phyloP scores from a whole-genome alignment of 2,329 filamentous ascomycete genomes.

The Fusarium sp. region DNA sequence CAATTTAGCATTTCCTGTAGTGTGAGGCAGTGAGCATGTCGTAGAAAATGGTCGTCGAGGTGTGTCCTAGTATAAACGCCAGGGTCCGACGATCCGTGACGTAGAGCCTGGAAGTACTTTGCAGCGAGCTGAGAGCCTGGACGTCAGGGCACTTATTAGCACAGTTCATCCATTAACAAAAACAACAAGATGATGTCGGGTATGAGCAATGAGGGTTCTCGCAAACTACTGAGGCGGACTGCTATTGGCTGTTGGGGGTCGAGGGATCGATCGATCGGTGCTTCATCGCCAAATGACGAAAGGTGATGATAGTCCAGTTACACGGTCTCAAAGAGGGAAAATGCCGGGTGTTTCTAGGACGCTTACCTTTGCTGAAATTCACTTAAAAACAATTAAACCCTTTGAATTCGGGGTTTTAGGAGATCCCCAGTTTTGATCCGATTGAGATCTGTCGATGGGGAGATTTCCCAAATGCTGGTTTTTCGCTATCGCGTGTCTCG shows the following conservation, averaged over 20 bases:
- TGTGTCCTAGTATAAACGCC: conserved; percentile 15
- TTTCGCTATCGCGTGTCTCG: conserved; percentile 3
- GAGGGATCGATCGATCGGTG: conserved; percentile 52
- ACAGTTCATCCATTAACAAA: conserved; percentile 3
- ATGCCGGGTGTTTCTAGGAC: conserved; percentile 17
- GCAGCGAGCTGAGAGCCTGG: conserved; percentile 13
- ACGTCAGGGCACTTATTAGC: conserved; percentile 25
- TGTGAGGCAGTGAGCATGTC: conserved; percentile 14
- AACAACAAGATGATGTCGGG: conserved; percentile 1
- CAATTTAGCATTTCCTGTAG: conserved; percentile 29
- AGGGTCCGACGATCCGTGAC: conserved; percentile 39
- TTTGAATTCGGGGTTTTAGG: not conserved
- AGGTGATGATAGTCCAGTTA: conserved; percentile 26
- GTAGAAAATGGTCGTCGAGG: conserved; percentile 3
- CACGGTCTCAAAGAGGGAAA: conserved; percentile 20
- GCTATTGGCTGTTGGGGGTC: conserved; percentile 42
- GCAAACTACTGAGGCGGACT: not conserved
- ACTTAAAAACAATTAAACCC: conserved; percentile 4
- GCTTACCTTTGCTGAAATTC: conserved; percentile 31
- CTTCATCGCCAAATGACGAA: conserved; percentile 44
- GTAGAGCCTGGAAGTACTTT: conserved; percentile 37
- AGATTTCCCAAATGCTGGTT: not conserved
- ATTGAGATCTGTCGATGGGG: not conserved
- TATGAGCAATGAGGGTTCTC: conserved; percentile 24
- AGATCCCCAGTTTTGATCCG: not conserved